Evolutionary conservation across 257 asterid species (phyloP), one percentile per base, ranked within the genome.

Genomic region (Gynochthodes officinalis): DNA sequence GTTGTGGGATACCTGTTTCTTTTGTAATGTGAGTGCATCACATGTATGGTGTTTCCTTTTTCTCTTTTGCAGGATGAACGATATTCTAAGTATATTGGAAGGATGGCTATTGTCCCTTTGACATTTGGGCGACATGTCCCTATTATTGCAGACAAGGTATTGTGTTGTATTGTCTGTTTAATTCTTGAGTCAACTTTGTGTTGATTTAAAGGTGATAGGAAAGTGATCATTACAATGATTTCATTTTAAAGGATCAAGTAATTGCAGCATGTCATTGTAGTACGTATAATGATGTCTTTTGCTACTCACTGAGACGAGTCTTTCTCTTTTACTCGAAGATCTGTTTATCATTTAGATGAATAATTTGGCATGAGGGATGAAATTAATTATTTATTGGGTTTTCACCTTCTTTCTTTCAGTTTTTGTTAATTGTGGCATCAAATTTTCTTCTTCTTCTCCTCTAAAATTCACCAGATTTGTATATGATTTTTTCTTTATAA

Each of bases 51-150:
- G 11, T 64, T n/a, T 5, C 25, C 21, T 50, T 54, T 49, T 19
- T 52, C 37, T 14, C 63, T 21, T 67, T 77, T 81, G 72, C 85
- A 95, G 99, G 99, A 95, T 80, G 92, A 92, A 75, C 90, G 98
- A 1, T 91, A 91, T 79, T 58, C 92, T 50, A 95, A 92, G 86
- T 92, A 88, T 77, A 77, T 95, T n/a, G 99, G 99, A 61, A 85
- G 79, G 90, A 81, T 63, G 89, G 98, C 97, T 75, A 95, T 95
- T 81, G 97, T 92, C 70, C 99, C 99, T 19, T 76, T 88, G 96
- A 92, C 97, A 73, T 90, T 77, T 89, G 99, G 99, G 67, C 93
- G 98, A 75, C 97, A 87, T 80, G 97, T 95, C 66, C 99, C 99
- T n/a, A 95, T 95, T 55, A 87, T 95, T 54, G 81, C 96, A 58